phyloP scores from a whole-genome alignment of 148 eudicot genomes.

The Chenopodium quinoa region DNA sequence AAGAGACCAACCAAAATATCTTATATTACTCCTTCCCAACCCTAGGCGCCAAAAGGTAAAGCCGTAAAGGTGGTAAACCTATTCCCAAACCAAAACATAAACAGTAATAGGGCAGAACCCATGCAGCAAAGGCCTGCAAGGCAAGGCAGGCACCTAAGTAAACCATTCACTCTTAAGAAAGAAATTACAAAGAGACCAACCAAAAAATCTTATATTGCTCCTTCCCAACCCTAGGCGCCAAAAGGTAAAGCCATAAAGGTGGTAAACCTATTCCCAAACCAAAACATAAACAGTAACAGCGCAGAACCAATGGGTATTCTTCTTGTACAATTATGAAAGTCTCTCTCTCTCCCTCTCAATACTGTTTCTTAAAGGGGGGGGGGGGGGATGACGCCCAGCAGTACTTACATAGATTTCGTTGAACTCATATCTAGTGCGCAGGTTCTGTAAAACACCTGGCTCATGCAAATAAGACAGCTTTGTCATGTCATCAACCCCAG shows the following conservation, averaged over 20 bases:
- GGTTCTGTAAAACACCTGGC: slow-evolving; percentile 90
- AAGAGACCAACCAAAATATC: background rate
- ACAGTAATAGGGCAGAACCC: background rate
- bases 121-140: background rate
- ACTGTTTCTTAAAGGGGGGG: too few relatives aligned
- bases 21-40: background rate
- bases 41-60: background rate
- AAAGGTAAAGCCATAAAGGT: background rate
- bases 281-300: background rate
- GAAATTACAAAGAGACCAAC: background rate
- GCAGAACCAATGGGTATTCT: background rate
- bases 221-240: background rate
- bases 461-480: slow-evolving; percentile 94
- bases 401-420: slow-evolving; percentile 89
- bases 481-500: slow-evolving; percentile 99
- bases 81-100: background rate
- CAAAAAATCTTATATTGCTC: background rate
- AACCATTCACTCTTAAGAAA: background rate
- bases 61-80: background rate
- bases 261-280: background rate
- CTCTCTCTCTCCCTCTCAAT: background rate
- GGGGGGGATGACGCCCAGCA: background rate
- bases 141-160: background rate
- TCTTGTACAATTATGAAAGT: background rate
- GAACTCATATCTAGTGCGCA: slow-evolving; percentile 86